Evolutionary conservation across 352 stramenopile species (phyloP), one percentile per base, ranked within the genome.

Genomic region (Globisporangium middletonii): DNA sequence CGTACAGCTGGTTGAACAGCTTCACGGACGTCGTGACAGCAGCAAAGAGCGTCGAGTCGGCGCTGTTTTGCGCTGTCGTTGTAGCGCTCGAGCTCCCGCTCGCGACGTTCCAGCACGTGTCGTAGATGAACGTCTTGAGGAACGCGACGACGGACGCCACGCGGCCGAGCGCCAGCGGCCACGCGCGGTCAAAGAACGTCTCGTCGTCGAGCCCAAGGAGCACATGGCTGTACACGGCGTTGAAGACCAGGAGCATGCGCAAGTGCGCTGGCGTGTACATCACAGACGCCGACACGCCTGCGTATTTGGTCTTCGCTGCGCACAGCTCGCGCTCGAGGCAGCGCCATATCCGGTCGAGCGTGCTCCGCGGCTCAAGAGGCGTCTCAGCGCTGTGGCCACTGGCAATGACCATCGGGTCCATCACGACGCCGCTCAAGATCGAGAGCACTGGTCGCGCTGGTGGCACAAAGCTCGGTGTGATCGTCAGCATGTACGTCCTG

Each of bases 1-100:
- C 80, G 50, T 88, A 89, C 11, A 93, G 64, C 57, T 89, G 80
- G 55, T 93, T 93, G 55, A 88, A 91, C 12, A 93, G 66, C 63
- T 87, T 87, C 11, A 91, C 68, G 0, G 78, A 79, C 1, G 77
- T 81, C 37, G 80, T 78, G 30, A 90, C 68, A 0, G 67, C 55
- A 1, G 75, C 65, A 38, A 92, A 81, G 16, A 80, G 48, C 19
- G 60, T 53, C 30, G 72, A 50, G 4, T 79, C 67, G 11, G 3
- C 47, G 57, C 28, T 74, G 50, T 4, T 62, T 55, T 2, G 48
- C 48, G 8, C 28, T 47, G 11, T 35, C 30, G 8, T 35, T 5
- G 12, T 38, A 5, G 33, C 33, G 33, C 51, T 48, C 26, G 46
- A 58, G 12, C 62, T 69, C 19, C 50, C 63, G 46, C 63, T 64